phyloP scores from a whole-genome alignment of 78 protist species.

The Isochrysis galbana region DNA sequence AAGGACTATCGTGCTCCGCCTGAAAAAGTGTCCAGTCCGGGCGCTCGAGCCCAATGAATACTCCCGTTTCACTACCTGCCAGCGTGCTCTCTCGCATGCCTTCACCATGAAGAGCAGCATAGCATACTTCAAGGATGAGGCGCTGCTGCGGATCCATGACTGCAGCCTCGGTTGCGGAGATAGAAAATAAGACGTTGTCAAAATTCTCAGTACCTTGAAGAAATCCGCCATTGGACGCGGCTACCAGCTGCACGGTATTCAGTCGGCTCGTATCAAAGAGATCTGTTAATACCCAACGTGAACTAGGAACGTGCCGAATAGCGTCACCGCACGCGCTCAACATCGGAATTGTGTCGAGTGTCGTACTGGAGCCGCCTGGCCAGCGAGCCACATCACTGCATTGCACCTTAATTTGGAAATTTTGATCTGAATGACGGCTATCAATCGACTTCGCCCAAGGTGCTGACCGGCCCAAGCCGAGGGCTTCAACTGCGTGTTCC shows the following conservation, averaged over 20 bases:
- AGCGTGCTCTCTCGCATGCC: background rate
- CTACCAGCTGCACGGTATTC: background rate
- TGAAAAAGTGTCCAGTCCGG: background rate
- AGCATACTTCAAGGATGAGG: background rate
- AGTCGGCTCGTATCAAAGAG: background rate
- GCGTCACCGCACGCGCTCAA: background rate
- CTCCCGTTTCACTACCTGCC: background rate
- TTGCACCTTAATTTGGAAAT: too few relatives aligned
- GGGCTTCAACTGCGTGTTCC: background rate
- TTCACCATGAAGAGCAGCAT: background rate
- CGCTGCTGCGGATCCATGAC: slow-evolving; percentile 37
- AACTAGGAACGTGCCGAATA: background rate
- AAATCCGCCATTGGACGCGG: background rate
- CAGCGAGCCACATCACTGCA: background rate
- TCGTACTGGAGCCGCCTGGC: background rate
- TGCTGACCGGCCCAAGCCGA: too few relatives aligned
- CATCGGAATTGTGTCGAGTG: background rate
- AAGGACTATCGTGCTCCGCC: background rate
- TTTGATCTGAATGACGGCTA: too few relatives aligned
- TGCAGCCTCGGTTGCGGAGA: background rate
- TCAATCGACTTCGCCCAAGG: too few relatives aligned
- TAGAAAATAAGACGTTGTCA: background rate
- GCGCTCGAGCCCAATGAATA: background rate
- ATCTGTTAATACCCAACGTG: background rate
- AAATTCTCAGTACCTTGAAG: background rate